Evolutionary conservation across 441 rosid species (phyloP).

Genomic region (Kokia cookei): DNA sequence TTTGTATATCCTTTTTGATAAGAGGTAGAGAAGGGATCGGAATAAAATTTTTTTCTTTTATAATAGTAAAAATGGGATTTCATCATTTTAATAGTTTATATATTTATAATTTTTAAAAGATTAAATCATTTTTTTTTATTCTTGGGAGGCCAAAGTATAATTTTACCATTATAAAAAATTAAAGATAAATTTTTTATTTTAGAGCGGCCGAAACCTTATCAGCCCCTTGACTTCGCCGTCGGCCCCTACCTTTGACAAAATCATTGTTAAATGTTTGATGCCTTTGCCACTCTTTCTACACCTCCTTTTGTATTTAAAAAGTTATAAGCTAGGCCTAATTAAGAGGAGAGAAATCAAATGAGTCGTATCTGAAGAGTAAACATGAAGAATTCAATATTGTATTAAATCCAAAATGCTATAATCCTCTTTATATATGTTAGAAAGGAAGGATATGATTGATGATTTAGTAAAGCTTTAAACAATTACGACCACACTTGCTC

Average conservation of each 20-base stretch:
- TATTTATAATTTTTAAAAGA: too few relatives aligned
- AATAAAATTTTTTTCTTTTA: too few relatives aligned
- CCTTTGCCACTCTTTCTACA: slow-evolving; percentile 25
- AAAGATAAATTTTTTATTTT: too few relatives aligned
- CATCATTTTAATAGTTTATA: too few relatives aligned
- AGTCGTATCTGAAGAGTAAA: neutral
- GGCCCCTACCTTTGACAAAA: neutral
- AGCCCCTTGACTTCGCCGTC: too few relatives aligned
- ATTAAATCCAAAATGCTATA: too few relatives aligned
- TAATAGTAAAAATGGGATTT: too few relatives aligned
- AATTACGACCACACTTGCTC: slow-evolving; percentile 24
- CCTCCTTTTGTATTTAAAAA: slow-evolving; percentile 1
- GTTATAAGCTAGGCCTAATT: neutral
- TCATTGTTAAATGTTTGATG: slow-evolving; percentile 40
- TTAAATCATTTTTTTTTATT: too few relatives aligned
- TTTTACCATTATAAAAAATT: too few relatives aligned
- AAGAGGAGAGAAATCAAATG: slow-evolving; percentile 1
- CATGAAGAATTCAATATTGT: neutral
- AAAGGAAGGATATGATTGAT: slow-evolving; percentile 6
- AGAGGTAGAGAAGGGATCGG: too few relatives aligned
- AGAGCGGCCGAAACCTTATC: too few relatives aligned
- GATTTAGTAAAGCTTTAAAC: slow-evolving; percentile 10
- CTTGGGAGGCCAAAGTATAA: too few relatives aligned
- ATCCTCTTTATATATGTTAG: neutral
- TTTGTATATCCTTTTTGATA: slow-evolving; percentile 3